Conservation (phyloP, 2,329 filamentous ascomycete genomes). For the Colletotrichum gigasporum region DNA sequence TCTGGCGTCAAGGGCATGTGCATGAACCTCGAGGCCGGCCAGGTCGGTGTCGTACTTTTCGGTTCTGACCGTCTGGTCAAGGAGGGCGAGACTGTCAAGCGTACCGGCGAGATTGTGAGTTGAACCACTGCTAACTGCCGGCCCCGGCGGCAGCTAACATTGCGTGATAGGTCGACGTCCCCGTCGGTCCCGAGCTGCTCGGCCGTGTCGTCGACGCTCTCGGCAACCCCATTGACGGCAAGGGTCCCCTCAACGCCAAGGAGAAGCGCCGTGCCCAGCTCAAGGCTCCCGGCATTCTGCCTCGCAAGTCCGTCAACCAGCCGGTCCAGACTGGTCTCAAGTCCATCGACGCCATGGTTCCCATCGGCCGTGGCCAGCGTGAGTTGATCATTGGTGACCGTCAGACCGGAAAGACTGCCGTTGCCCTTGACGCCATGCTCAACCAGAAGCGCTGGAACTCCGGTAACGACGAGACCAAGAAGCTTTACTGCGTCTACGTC, state of each 20-base stretch:
- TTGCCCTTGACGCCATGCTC: conserved; percentile 96
- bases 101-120: conserved; percentile 98
- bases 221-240: conserved; percentile 99
- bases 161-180: conserved; percentile 84
- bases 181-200: conserved; percentile 90
- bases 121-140: not conserved
- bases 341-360: conserved; percentile 99
- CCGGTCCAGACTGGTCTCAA: conserved; percentile 99
- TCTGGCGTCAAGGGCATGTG: conserved; percentile 99
- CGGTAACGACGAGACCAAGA: conserved; percentile 88
- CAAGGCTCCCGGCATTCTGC: conserved; percentile 98
- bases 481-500: conserved; percentile 99
- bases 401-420: conserved; percentile 99
- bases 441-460: conserved; percentile 99
- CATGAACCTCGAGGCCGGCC: conserved; percentile 99
- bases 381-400: conserved; percentile 99
- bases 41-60: conserved; percentile 99
- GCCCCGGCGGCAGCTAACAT: conserved; percentile 36
- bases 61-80: conserved; percentile 99
- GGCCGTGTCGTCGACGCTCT: conserved; percentile 99
- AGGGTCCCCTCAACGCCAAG: conserved; percentile 93
- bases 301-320: conserved; percentile 96
- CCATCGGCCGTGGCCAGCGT: conserved; percentile 99
- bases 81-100: conserved; percentile 99
- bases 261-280: conserved; percentile 96